A percentile compares a stretch with the other conserved stretches of the same genome.
Evolutionary conservation across 768 basidiomycete genomes (phyloP).

Genomic region (Auricularia heimuer): DNA sequence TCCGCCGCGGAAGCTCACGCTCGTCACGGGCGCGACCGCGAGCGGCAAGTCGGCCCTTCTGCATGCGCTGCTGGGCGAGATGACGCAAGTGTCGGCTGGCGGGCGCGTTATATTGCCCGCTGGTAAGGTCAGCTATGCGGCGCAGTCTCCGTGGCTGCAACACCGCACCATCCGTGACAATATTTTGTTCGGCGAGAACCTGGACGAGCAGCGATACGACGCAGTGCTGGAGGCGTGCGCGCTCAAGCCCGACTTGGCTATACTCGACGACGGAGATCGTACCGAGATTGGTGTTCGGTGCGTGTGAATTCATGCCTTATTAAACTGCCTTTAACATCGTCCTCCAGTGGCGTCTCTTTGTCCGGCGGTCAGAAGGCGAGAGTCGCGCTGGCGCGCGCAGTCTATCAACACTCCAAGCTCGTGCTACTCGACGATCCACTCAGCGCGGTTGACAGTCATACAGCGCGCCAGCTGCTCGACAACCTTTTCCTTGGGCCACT

Average conservation of each 20-base stretch:
- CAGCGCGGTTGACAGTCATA: slow-evolving; percentile 10
- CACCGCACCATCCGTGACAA: slow-evolving; percentile 73
- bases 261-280: slow-evolving; percentile 32
- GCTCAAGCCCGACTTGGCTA: slow-evolving; percentile 34
- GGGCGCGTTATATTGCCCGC: slow-evolving; percentile 24
- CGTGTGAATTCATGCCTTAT: neutral
- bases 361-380: slow-evolving; percentile 22
- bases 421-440: slow-evolving; percentile 23
- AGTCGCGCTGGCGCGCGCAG: slow-evolving; percentile 19
- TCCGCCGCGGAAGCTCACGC: slow-evolving; percentile 58
- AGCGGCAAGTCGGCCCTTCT: slow-evolving; percentile 17
- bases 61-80: slow-evolving; percentile 22
- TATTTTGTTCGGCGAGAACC: slow-evolving; percentile 68
- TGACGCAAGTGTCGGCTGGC: slow-evolving; percentile 4
- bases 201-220: slow-evolving; percentile 32
- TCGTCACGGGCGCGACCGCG: slow-evolving; percentile 50
- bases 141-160: slow-evolving; percentile 62
- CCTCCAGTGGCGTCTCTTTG: slow-evolving; percentile 14
- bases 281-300: slow-evolving; percentile 22
- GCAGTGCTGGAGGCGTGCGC: slow-evolving; percentile 38
- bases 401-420: slow-evolving; percentile 16
- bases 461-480: slow-evolving; percentile 11
- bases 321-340: neutral
- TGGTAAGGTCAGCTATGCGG: slow-evolving; percentile 37
- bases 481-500: slow-evolving; percentile 13